A percentile compares a stretch with the other conserved stretches of the same genome.
phyloP scores from a whole-genome alignment of 345 rosid genomes.

The Nephelium lappaceum region DNA sequence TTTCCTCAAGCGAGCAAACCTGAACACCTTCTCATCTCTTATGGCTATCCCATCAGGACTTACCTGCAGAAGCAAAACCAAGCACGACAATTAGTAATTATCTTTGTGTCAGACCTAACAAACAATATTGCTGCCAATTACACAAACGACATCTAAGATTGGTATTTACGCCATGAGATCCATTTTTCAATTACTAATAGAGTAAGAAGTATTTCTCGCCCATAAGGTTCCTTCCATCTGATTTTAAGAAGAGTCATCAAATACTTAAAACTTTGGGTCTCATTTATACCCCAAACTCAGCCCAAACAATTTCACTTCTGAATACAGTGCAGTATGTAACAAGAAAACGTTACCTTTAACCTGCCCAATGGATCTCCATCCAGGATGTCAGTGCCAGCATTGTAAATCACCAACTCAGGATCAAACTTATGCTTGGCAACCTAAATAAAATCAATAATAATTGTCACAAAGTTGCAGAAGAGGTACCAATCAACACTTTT shows the following conservation, averaged over 20 bases:
- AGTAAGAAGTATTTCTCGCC: background rate
- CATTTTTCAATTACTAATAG: background rate
- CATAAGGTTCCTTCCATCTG: background rate
- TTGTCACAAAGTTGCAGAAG: constrained; percentile 1
- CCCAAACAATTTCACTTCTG: background rate
- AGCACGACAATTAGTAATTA: background rate
- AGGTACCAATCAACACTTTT: background rate
- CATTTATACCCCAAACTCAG: background rate
- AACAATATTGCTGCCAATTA: background rate
- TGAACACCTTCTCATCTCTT: constrained; percentile 91
- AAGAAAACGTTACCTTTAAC: constrained; percentile 57
- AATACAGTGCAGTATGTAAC: background rate
- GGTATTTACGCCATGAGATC: background rate
- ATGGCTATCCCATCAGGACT: constrained; percentile 72
- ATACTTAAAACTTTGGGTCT: background rate
- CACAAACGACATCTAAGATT: background rate
- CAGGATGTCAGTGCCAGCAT: constrained; percentile 96
- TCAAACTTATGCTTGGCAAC: constrained; percentile 65
- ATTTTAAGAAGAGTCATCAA: background rate
- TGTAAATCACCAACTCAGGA: constrained; percentile 82
- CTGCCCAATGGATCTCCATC: constrained; percentile 94
- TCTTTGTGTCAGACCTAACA: background rate
- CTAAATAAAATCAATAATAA: constrained; percentile 37
- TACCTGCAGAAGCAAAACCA: constrained; percentile 48
- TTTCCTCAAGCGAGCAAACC: constrained; percentile 70